Evolutionary conservation across 345 rosid species (phyloP), one percentile per base, ranked within the genome.

Genomic region (Moringa oleifera): DNA sequence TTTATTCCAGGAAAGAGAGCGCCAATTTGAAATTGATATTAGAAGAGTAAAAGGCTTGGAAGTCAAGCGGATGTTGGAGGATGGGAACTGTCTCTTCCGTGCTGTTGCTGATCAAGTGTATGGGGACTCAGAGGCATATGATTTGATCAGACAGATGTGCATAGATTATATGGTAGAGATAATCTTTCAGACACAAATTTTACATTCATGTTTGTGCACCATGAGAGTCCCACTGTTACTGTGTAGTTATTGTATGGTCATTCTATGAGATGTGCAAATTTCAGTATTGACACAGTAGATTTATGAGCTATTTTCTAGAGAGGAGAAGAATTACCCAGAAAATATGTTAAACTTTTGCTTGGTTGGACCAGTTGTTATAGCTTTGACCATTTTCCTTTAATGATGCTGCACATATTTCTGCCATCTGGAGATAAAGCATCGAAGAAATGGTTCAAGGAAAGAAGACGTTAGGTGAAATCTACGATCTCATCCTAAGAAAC

Each of bases 21-120:
- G 79, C 23, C 92, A 91, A 59, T 95, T 91, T 75, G 99, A 87
- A 81, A 83, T 83, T 53, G 99, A 95, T 67, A 68, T 95, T 33
- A 80, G 90, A 70, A 77, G 90, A 23, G 52, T 79, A 13, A 89
- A 83, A 80, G 96, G 94, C 64, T 80, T 84, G 18, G 97, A 89
- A 66, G 94, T 95, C 58, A 91, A 81, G 73, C 80, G 86, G 75
- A 95, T 95, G 99, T 23, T 95, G 78, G 96, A 81, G 87, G 99
- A 91, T 79, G 99, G 99, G 41, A 95, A 95, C 65, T 95, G 99
- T 79, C 96, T 95, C 61, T 95, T 95, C 46, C 91, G 90, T 51
- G 99, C 97, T 73, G 90, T 91, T 33, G 96, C 97, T 53, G 99
- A 95, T 89, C 99, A 95, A 81, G 98, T 95, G 59, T 83, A 89